Conservation (phyloP, 192 early-diverging fungal species). For the Linnemannia hyalina region DNA sequence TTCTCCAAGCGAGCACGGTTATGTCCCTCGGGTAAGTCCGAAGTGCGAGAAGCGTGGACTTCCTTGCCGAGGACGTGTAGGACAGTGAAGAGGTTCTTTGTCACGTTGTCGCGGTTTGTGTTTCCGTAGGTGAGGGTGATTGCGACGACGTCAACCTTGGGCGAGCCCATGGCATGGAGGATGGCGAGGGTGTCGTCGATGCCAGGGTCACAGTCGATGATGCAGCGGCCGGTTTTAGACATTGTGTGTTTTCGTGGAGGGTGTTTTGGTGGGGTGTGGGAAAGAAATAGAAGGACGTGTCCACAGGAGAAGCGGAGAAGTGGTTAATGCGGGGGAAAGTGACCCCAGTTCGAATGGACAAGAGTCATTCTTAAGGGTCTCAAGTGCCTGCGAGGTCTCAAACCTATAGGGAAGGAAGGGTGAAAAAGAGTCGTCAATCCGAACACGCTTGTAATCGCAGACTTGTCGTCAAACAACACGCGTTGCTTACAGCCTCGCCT, state of each 20-base stretch:
- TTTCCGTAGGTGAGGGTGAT: conserved; percentile 65
- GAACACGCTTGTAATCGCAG: too few relatives aligned
- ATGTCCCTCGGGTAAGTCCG: conserved; percentile 11
- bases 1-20: conserved; percentile 28
- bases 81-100: conserved; percentile 59
- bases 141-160: conserved; percentile 59
- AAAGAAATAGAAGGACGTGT: neutral
- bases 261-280: neutral
- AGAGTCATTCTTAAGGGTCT: neutral
- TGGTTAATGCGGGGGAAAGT: neutral
- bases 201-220: conserved; percentile 56
- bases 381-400: neutral
- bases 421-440: neutral
- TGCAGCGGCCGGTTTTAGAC: conserved; percentile 32
- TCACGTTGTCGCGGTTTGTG: conserved; percentile 47
- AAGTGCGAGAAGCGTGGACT: conserved; percentile 25
- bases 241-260: neutral
- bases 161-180: conserved; percentile 60
- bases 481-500: neutral
- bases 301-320: neutral
- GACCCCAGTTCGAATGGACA: neutral
- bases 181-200: conserved; percentile 66
- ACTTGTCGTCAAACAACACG: neutral
- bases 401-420: neutral
- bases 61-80: conserved; percentile 58